Evolutionary conservation across 1,284 basidiomycete species (phyloP), one percentile per base, ranked within the genome.

Genomic region (Coniferiporia weirii): DNA sequence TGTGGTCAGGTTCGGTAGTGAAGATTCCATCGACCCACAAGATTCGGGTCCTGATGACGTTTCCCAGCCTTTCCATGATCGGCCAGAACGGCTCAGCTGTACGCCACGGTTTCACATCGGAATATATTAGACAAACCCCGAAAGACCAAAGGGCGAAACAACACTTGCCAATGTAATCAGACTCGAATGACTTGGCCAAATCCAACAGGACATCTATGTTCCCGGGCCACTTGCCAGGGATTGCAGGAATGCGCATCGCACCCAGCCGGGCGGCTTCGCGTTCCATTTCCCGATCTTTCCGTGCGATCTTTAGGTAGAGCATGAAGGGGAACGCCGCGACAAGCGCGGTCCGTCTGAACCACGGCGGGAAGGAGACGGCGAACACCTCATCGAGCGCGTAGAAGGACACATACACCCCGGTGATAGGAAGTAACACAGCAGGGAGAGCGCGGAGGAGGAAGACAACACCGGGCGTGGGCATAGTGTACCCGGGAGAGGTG

Each of bases 1-100:
- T 27, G 27, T 71, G 66, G 20, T 72, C 71, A 0, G 74, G 75
- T 48, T 76, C 73, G 3, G 53, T 43, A 1, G 73, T 75, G 20
- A 74, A 0, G n/a, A 76, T 55, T 47, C 67, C 4, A 22, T 70
- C 65, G 17, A 69, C 67, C 73, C 75, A 75, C 1, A 75, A 62
- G n/a, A 69, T 57, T 35, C 56, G 62, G 47, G 71, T 46, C 43
- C 68, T 70, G 34, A 75, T 64, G 10, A 65, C 48, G 8, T 61
- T 55, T 1, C 64, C 63, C 34, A 56, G 57, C 49, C 55, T 47
- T n/a, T 54, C 63, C 10, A 53, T 50, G 19, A 56, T 10, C 10
- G 38, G 49, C 46, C 36, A 44, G 36, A 60, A 56, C 3, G n/a
- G 20, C 32, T 60, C 32, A 9, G 45, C 59, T 60, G n/a, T 10